Base-by-base conservation (phyloP, 2,329 filamentous ascomycete genomes). In the Penicillium sp. region DNA sequence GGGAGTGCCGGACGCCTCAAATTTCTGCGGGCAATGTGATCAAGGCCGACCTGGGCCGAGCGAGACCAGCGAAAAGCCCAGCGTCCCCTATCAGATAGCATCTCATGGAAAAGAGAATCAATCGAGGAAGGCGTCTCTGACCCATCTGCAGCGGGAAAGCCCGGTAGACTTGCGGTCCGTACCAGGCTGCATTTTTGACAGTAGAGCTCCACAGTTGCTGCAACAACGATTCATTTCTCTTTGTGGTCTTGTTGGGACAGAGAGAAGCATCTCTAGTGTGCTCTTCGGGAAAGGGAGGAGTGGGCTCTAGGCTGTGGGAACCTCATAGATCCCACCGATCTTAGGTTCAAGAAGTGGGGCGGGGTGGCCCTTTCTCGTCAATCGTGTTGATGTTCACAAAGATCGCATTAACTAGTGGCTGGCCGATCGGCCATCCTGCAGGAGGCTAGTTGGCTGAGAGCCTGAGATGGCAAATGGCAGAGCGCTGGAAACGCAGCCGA, bases 401-500 rank as follows among this genome's bases (percentile, higher is more conserved):
- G 20, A 63, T 49, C 47, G 54, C 67, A 62, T 64, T 64, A 1
- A 20, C 20, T 20, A 64, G 65, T 64, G 63, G 63, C 60, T 65
- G 45, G 42, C 53, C 55, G 66, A 70, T 70, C 68, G 63, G 54
- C 70, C 65, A 64, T 63, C 63, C 57, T 68, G 70, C 69, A 73
- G 69, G 59, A 69, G 61, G 66, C 71, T 73, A 73, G 67, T 66
- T 72, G 66, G 68, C 57, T 57, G 58, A 63, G 58, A 71, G 66
- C 67, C 57, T 57, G 58, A 63, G 58, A 71, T 68, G 65, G 64
- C 61, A 67, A 67, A 64, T 41, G 54, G 62, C 57, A 67, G 55
- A 48, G 35, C 54, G 38, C 58, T 63, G 59, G 49, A 67, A 66
- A 68, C 63, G 63, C 50, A 58, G 54, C 60, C 60, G 54, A 14